phyloP scores from a whole-genome alignment of 768 basidiomycete genomes.

The Symmetrospora coprosmae region DNA sequence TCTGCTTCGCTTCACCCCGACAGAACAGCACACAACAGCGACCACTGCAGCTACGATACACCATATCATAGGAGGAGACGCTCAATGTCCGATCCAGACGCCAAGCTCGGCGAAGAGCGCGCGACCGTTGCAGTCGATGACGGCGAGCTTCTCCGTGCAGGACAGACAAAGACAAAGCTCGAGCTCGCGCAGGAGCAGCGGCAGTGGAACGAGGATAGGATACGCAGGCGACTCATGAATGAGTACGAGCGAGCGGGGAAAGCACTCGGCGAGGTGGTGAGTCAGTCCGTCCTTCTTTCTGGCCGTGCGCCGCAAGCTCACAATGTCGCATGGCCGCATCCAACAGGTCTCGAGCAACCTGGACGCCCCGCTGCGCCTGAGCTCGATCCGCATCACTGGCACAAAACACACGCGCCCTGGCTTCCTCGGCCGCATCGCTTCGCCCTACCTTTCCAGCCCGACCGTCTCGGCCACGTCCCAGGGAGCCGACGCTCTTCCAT shows the following conservation, averaged over 20 bases:
- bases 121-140: slow-evolving; percentile 4
- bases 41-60: too few relatives aligned
- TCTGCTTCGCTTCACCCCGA: too few relatives aligned
- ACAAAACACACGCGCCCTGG: slow-evolving; percentile 57
- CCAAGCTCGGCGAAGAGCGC: slow-evolving; percentile 14
- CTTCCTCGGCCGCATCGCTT: slow-evolving; percentile 66
- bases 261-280: slow-evolving; percentile 52
- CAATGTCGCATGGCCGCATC: background rate
- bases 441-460: slow-evolving; percentile 46
- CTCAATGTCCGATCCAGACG: slow-evolving; percentile 9
- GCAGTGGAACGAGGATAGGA: slow-evolving; percentile 63
- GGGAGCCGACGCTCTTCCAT: slow-evolving; percentile 35
- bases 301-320: background rate
- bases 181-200: slow-evolving; percentile 44
- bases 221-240: slow-evolving; percentile 52
- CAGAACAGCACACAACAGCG: too few relatives aligned
- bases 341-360: slow-evolving; percentile 55
- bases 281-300: slow-evolving; percentile 32
- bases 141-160: background rate
- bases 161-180: background rate
- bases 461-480: slow-evolving; percentile 20
- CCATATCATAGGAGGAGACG: background rate
- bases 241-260: slow-evolving; percentile 61
- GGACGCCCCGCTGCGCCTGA: slow-evolving; percentile 52
- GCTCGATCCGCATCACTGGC: slow-evolving; percentile 68